Evolutionary conservation across 208 protist species (phyloP).

Genomic region (Trypanosoma grayi): DNA sequence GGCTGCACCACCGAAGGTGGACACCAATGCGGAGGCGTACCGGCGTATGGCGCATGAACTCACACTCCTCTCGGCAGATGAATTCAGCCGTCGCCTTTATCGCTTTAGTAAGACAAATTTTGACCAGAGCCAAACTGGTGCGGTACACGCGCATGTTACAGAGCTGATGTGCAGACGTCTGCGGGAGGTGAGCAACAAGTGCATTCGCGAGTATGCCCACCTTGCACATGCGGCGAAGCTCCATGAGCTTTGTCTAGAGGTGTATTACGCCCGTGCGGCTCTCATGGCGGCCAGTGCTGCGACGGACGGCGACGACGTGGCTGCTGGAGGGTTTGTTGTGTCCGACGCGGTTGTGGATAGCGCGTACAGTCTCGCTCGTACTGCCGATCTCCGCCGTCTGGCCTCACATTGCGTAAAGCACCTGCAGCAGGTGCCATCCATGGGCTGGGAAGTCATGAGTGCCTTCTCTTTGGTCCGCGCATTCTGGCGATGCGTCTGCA

Average conservation of each 20-base stretch:
- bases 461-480: slow-evolving; percentile 56
- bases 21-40: slow-evolving; percentile 16
- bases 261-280: slow-evolving; percentile 50
- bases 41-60: slow-evolving; percentile 32
- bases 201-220: slow-evolving; percentile 52
- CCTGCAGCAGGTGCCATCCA: slow-evolving; percentile 20
- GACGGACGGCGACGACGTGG: slow-evolving; percentile 3
- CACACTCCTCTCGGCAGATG: slow-evolving; percentile 36
- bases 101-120: slow-evolving; percentile 71
- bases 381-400: slow-evolving; percentile 41
- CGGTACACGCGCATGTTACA: slow-evolving; percentile 48
- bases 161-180: slow-evolving; percentile 47
- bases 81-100: slow-evolving; percentile 50
- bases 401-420: slow-evolving; percentile 42
- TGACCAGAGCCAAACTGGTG: slow-evolving; percentile 27
- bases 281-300: background rate
- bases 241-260: slow-evolving; percentile 40
- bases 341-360: slow-evolving; percentile 62
- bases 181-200: slow-evolving; percentile 29
- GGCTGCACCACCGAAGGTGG: no score
- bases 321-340: slow-evolving; percentile 27
- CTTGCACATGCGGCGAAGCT: slow-evolving; percentile 51
- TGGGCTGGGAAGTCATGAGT: slow-evolving; percentile 34
- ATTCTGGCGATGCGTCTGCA: slow-evolving; percentile 64
- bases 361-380: slow-evolving; percentile 50